A percentile compares a stretch with the other conserved stretches of the same genome.
Evolutionary conservation across 371 early-diverging fungal species (phyloP).

Genomic region (Rhizopus stolonifer): DNA sequence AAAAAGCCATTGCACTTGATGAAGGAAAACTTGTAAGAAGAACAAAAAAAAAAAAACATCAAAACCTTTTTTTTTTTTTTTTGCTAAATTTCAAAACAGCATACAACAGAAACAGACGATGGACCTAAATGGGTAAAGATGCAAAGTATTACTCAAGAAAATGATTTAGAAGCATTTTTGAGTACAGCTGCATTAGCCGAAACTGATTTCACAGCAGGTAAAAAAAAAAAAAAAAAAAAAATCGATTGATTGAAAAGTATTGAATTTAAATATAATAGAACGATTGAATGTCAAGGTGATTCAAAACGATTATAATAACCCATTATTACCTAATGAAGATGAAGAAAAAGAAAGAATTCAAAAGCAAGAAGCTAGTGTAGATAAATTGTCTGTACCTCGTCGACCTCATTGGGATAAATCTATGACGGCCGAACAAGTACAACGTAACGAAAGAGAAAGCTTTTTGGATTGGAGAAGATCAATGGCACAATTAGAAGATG

Average conservation of each 20-base stretch:
- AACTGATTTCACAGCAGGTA: constrained; percentile 94
- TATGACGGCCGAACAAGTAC: constrained; percentile 83
- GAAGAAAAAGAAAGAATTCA: constrained; percentile 70
- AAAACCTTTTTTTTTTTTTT: not conserved
- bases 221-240: constrained; percentile 2
- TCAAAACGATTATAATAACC: constrained; percentile 73
- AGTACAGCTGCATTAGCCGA: constrained; percentile 94
- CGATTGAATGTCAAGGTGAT: constrained; percentile 86
- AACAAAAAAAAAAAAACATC: not conserved
- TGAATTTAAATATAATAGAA: constrained; percentile 45
- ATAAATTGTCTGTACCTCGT: constrained; percentile 79
- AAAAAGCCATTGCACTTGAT: constrained; percentile 67
- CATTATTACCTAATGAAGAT: constrained; percentile 76
- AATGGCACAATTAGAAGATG: constrained; percentile 87
- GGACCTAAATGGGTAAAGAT: constrained; percentile 83
- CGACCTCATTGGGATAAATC: constrained; percentile 88
- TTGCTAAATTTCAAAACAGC: constrained; percentile 50
- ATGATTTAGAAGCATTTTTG: constrained; percentile 94
- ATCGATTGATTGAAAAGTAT: not conserved
- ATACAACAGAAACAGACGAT: constrained; percentile 87
- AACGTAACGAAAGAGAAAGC: constrained; percentile 76
- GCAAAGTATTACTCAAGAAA: constrained; percentile 95
- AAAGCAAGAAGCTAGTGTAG: constrained; percentile 75
- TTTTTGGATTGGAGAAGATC: constrained; percentile 94
- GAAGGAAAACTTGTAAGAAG: constrained; percentile 62